Percentiles rank a stretch among this genome's conserved stretches.
phyloP scores from a whole-genome alignment of 2,329 filamentous ascomycete species.

The Monosporascus sp. region DNA sequence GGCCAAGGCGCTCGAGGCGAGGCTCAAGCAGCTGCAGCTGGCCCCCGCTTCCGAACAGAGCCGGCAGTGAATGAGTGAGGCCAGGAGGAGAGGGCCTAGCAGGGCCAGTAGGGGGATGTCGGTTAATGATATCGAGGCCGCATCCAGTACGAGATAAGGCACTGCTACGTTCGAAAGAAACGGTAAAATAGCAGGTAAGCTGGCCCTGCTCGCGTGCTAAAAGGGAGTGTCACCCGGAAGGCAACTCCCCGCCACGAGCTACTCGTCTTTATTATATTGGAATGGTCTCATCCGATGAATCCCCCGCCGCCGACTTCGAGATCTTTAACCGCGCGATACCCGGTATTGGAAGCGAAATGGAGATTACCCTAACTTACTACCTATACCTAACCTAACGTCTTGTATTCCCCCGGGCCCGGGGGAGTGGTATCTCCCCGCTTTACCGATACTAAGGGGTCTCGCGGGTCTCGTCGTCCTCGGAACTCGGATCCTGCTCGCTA shows the following conservation, averaged over 20 bases:
- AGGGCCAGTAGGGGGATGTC: background rate
- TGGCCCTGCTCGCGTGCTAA: background rate
- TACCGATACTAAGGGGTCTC: no score
- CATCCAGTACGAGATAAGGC: background rate
- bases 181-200: background rate
- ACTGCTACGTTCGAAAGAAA: background rate
- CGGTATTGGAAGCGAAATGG: background rate
- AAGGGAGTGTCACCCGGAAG: background rate
- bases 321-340: no score
- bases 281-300: no score
- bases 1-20: conserved; percentile 3
- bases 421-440: background rate
- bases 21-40: background rate
- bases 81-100: background rate
- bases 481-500: no score
- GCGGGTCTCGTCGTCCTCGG: no score
- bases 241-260: background rate
- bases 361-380: background rate
- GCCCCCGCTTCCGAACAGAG: background rate
- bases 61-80: background rate
- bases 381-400: no score
- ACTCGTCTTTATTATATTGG: background rate
- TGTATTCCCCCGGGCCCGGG: no score
- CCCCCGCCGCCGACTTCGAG: no score
- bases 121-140: background rate